Evolutionary conservation across 345 rosid genomes (phyloP), one percentile per base, ranked within the genome.

Genomic region (Murraya paniculata): DNA sequence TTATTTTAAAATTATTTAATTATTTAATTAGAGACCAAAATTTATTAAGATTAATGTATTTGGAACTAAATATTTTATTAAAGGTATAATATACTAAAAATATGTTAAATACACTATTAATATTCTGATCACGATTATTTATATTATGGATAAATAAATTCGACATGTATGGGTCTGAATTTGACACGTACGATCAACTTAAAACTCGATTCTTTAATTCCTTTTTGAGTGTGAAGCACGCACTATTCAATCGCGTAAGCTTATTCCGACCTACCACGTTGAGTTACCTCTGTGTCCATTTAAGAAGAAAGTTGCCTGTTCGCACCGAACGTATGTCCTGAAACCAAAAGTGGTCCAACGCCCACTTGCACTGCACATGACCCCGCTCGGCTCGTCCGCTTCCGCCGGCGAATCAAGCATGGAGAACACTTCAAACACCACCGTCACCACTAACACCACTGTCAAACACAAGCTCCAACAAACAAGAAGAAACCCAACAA

Each of bases 391-490:
- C 18, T 84, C 83, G 21, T 31, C 58, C n/a, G 55, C 79, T 27
- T 68, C 38, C 70, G 25, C 84, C 39, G 53, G 74, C 19, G 77
- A 67, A 56, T 55, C 71, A 3, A 76, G 4, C 68, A 87, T 82
- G 87, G 81, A 84, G 61, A 35, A 59, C 72, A 16, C 41, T 22
- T 77, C 81, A 78, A 72, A 45, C 31, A 60, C 35, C 50, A 24
- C 48, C 39, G 9, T 48, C 79, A 25, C 61, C 25, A 22, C 74
- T 61, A 30, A 38, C 80, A 68, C 30, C 69, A 0, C 13, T 48
- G 45, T 33, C 72, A 76, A 13, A 73, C 67, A 9, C 78, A 53
- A 75, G 64, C 58, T 72, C 73, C 69, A 78, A 35, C 70, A 31
- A 33, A 18, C 9, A 35, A 35, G 27, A 7, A 36, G 10, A n/a